Evolutionary conservation across 2,329 filamentous ascomycete species (phyloP).

Genomic region (Colletotrichum tropicale): DNA sequence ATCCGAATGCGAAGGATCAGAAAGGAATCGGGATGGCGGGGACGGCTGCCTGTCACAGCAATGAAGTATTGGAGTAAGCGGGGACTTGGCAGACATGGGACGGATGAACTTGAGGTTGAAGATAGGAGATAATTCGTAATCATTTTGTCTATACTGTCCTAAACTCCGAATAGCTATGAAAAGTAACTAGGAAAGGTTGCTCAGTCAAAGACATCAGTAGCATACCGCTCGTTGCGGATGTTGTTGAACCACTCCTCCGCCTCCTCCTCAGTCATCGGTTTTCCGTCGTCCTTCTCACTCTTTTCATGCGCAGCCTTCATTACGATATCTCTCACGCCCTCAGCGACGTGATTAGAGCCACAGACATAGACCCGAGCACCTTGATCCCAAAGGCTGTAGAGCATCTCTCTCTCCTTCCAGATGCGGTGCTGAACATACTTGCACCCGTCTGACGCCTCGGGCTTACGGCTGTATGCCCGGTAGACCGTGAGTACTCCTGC

Average conservation of each 20-base stretch:
- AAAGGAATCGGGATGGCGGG: neutral
- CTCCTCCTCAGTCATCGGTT: slow-evolving; percentile 32
- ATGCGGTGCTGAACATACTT: slow-evolving; percentile 53
- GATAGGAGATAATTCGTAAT: neutral
- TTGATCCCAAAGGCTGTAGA: slow-evolving; percentile 35
- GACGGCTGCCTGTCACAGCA: neutral
- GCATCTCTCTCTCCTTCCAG: slow-evolving; percentile 33
- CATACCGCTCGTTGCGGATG: slow-evolving; percentile 59
- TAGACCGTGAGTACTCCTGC: slow-evolving; percentile 58
- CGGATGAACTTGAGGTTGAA: neutral
- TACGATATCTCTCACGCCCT: slow-evolving; percentile 39
- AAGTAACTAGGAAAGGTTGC: neutral
- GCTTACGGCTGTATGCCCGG: slow-evolving; percentile 54
- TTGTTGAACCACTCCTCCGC: slow-evolving; percentile 52
- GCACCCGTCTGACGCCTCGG: slow-evolving; percentile 50
- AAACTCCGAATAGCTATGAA: neutral
- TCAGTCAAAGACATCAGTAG: slow-evolving; percentile 65
- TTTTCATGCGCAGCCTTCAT: slow-evolving; percentile 22
- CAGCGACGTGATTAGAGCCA: slow-evolving; percentile 52
- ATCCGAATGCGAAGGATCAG: neutral
- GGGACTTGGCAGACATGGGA: neutral
- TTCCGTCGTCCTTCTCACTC: slow-evolving; percentile 31
- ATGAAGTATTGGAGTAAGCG: neutral
- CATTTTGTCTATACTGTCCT: neutral
- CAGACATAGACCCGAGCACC: slow-evolving; percentile 65